Evolutionary conservation across 1,284 basidiomycete species (phyloP), one percentile per base, ranked within the genome.

Genomic region (Gomphus bonarii): DNA sequence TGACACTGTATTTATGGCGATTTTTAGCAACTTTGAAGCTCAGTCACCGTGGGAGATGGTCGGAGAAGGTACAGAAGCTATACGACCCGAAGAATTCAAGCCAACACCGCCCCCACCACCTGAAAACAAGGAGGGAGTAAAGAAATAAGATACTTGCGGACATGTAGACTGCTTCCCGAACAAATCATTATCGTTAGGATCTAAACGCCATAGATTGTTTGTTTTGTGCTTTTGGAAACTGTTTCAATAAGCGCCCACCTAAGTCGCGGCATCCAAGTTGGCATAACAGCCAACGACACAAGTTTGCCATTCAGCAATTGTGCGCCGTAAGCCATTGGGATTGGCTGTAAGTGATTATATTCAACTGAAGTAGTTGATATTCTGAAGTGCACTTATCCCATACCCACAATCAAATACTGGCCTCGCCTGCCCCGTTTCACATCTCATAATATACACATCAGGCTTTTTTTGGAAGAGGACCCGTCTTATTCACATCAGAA

Each of bases 41-140:
- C 77, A 86, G 22, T 95, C 91, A 33, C 95, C 97, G 35, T 99
- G 97, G 97, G 97, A 99, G 71, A 95, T 95, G 73, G 82, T 93
- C 50, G 97, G 97, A 52, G 78, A 88, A 30, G 95, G 95, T 49
- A 83, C 82, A 10, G 77, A 80, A 59, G 79, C 85, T 28, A 79
- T 77, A 61, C 81, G 80, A 65, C 85, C 88, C 10, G 78, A 80
- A n/a, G 77, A 82, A 48, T 72, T 90, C 61, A 88, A 85, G 68
- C 83, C 78, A 55, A 66, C 87, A 46, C 84, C 85, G 46, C 82
- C 84, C 52, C 84, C 85, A 10, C 70, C 70, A 22, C 75, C 80
- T 59, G 72, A 76, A 47, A 20, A 54, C 16, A 82, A 84, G 69
- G 82, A 84, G 68, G 80, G 82, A 64, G 65, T 72, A 56, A 87